Percentiles rank a stretch among this genome's conserved stretches.
Conservation (phyloP, 192 early-diverging fungal species). For the Phycomyces blakesleeanus region DNA sequence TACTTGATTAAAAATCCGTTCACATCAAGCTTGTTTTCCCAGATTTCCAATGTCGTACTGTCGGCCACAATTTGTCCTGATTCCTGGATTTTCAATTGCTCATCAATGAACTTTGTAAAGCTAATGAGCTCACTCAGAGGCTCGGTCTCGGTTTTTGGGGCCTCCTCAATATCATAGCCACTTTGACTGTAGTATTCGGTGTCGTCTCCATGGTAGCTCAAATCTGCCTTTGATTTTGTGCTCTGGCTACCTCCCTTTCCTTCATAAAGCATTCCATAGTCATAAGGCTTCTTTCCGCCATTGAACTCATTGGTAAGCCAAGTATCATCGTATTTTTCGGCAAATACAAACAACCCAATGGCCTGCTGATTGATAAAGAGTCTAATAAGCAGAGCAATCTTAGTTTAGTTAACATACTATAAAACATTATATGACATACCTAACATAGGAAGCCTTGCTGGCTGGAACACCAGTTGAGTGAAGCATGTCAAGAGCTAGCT, state of each 20-base stretch:
- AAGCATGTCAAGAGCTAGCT: slow-evolving; percentile 14
- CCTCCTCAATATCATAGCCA: slow-evolving; percentile 8
- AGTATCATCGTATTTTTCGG: slow-evolving; percentile 9
- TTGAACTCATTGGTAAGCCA: slow-evolving; percentile 12
- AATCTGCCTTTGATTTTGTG: neutral
- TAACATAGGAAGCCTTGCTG: slow-evolving; percentile 14
- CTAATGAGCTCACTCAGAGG: neutral
- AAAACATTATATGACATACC: no score
- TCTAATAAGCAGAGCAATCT: slow-evolving; percentile 14
- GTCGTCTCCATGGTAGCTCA: slow-evolving; percentile 21
- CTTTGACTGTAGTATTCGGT: neutral
- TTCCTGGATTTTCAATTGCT: slow-evolving; percentile 9
- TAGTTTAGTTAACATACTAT: no score
- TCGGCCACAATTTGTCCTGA: neutral
- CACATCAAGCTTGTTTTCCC: slow-evolving; percentile 24
- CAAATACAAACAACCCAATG: slow-evolving; percentile 4
- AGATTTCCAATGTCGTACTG: neutral
- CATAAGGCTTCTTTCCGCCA: slow-evolving; percentile 1
- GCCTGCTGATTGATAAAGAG: slow-evolving; percentile 15
- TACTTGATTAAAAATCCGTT: slow-evolving; percentile 30
- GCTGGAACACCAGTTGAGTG: slow-evolving; percentile 16
- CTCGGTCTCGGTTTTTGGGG: neutral
- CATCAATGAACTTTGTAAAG: slow-evolving; percentile 32
- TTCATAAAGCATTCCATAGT: slow-evolving; percentile 7
- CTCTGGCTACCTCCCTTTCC: neutral